Base-by-base conservation (phyloP, 2,329 filamentous ascomycete genomes). In the Tolypocladium paradoxum region DNA sequence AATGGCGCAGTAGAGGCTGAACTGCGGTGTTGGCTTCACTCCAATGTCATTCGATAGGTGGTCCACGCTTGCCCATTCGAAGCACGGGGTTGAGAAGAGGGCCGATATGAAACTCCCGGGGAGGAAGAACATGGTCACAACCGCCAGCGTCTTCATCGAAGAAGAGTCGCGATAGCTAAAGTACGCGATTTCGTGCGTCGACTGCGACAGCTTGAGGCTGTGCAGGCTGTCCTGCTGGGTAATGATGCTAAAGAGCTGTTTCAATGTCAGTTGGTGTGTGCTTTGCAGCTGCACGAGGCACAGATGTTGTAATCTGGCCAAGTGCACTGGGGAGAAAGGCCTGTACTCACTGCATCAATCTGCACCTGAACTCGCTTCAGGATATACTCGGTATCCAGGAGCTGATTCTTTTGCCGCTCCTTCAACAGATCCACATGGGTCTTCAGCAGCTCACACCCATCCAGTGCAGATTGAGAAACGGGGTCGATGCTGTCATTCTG, bases 121-220 rank as follows among this genome's bases (percentile, higher is more conserved):
- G 2, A 73, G 62, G 57, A 73, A 73, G 36, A 73, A 64, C 70
- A 73, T 72, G 54, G 71, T 70, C 22, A 73, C 68, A 22, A 73
- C 61, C 20, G 71, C 71, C 24, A 73, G 56, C 8, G 69, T 72
- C 62, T 72, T 73, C 71, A 73, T 73, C 2, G 70, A 70, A 0
- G 69, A 66, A n/a, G 70, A 69, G 51, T 73, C 70, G 18, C 70
- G 67, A 52, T 69, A 66, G 52, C 64, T 70, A 14, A 64, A 66
- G 20, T 64, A 55, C 2, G 68, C 69, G 24, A 71, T 69, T 49
- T 65, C 62, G 6, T 61, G 58, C 2, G 63, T 64, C 2, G 63
- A 58, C 18, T 57, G 52, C 14, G 66, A 62, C n/a, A 65, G 58
- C 47, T 60, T 52, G 29, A 68, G 65, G 46, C 65, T 69, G 53